phyloP scores from a whole-genome alignment of 2,329 filamentous ascomycete species.

The Huntiella savannae region DNA sequence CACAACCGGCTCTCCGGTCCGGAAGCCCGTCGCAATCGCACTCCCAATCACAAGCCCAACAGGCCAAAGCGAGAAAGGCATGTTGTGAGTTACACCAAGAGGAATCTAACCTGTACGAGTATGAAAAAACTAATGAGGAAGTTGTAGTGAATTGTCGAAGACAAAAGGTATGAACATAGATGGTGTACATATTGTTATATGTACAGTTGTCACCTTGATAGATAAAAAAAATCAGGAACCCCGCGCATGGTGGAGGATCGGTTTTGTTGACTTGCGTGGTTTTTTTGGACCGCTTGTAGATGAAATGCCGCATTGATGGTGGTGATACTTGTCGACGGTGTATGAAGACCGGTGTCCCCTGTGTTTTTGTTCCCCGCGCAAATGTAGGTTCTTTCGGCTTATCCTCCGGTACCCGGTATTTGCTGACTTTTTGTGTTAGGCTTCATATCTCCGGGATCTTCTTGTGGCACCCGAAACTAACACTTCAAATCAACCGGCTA shows the following conservation, averaged over 20 bases:
- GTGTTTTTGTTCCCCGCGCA: constrained; percentile 22
- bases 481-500: constrained; percentile 11
- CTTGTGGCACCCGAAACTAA: constrained; percentile 11
- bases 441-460: constrained; percentile 9
- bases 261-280: neutral
- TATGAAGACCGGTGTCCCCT: constrained; percentile 19
- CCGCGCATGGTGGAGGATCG: neutral
- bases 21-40: too few relatives aligned
- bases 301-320: constrained; percentile 21
- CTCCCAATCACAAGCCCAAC: too few relatives aligned
- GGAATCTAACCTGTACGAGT: neutral
- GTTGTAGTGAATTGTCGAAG: neutral
- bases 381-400: constrained; percentile 17
- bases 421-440: neutral
- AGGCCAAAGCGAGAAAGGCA: too few relatives aligned
- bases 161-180: neutral
- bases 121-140: neutral
- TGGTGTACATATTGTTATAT: too few relatives aligned
- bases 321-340: constrained; percentile 19
- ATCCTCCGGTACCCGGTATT: neutral
- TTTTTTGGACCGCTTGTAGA: constrained; percentile 12
- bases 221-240: too few relatives aligned
- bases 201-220: too few relatives aligned
- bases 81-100: too few relatives aligned
- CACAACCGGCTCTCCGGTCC: too few relatives aligned